Percentiles rank a stretch among this genome's conserved stretches.
These are phyloP conservation scores for Aspergillus sclerotioniger DNA, from an alignment of 495 filamentous ascomycete genomes.

Conservation along the genomic window DNA sequence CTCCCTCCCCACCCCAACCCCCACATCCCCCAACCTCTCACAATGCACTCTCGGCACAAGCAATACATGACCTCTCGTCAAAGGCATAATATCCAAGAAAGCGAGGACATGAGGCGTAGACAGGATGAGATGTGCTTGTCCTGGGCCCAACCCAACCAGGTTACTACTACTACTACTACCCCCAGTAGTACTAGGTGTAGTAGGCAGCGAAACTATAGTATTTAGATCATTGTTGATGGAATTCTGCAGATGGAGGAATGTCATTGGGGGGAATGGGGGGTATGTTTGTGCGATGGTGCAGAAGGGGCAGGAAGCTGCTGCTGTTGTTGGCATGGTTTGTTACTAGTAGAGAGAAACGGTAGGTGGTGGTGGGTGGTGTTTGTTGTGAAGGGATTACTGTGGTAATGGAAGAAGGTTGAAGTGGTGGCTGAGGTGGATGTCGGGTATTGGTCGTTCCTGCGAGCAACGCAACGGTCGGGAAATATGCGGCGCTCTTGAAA, in stretches of 20 bases:
- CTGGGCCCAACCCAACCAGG: background rate
- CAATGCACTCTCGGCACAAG: conserved; percentile 70
- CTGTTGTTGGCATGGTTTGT: background rate
- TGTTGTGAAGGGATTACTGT: background rate
- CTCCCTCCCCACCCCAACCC: conserved; percentile 52
- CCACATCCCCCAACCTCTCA: conserved; percentile 67
- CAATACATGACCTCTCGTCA: conserved; percentile 74
- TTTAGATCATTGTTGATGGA: conserved; percentile 27
- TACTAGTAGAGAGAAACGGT: background rate
- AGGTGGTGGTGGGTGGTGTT: background rate
- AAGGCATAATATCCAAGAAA: conserved; percentile 88
- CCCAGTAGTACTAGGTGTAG: too few relatives aligned
- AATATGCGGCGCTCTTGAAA: too few relatives aligned
- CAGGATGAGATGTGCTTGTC: conserved; percentile 64
- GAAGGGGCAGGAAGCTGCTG: conserved; percentile 34
- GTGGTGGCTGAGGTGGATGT: background rate
- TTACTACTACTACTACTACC: too few relatives aligned
- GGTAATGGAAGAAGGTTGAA: background rate
- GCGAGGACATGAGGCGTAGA: conserved; percentile 71
- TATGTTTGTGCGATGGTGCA: conserved; percentile 41
- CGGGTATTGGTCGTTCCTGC: background rate
- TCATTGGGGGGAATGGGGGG: conserved; percentile 39
- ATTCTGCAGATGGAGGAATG: conserved; percentile 21
- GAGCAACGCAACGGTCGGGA: too few relatives aligned
- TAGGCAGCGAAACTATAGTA: conserved; percentile 16